Evolutionary conservation across 441 rosid genomes (phyloP).

Genomic region (Kokia cookei): DNA sequence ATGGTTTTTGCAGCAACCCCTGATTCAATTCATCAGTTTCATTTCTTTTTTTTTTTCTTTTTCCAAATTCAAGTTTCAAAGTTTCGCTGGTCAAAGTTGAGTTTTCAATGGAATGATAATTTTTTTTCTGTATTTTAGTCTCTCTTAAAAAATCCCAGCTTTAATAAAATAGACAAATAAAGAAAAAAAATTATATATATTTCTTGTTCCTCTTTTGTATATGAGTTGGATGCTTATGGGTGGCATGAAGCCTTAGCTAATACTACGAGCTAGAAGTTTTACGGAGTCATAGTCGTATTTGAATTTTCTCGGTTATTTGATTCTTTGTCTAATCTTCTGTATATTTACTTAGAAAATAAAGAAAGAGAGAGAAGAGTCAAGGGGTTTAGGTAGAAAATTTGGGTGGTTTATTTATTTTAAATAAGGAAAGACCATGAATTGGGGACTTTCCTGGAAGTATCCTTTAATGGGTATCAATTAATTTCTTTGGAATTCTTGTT

Average conservation of each 20-base stretch:
- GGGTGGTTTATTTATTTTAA: constrained; percentile 17
- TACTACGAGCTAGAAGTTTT: constrained; percentile 11
- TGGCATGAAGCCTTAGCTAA: not conserved
- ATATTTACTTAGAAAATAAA: not conserved
- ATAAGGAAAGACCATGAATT: constrained; percentile 4
- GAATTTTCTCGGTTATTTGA: constrained; percentile 29
- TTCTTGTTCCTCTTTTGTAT: constrained; percentile 11
- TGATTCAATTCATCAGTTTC: not conserved
- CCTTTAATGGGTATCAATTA: constrained; percentile 28
- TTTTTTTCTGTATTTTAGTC: too few species aligned
- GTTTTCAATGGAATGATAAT: not conserved
- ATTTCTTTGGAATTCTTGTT: constrained; percentile 9
- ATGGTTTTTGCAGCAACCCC: not conserved
- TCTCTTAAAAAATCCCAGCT: too few species aligned
- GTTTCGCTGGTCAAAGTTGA: constrained; percentile 7
- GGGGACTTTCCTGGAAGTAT: constrained; percentile 31
- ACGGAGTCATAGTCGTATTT: constrained; percentile 41
- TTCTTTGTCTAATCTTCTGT: not conserved
- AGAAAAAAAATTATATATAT: too few species aligned
- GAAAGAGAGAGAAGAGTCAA: constrained; percentile 28
- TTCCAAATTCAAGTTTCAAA: not conserved
- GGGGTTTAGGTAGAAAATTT: constrained; percentile 33
- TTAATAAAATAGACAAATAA: too few species aligned
- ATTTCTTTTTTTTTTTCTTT: not conserved
- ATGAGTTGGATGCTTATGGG: constrained; percentile 1